A percentile compares a stretch with the other conserved stretches of the same genome.
Conservation (phyloP, 306 rosid species). For the Cucurbita maxima region DNA sequence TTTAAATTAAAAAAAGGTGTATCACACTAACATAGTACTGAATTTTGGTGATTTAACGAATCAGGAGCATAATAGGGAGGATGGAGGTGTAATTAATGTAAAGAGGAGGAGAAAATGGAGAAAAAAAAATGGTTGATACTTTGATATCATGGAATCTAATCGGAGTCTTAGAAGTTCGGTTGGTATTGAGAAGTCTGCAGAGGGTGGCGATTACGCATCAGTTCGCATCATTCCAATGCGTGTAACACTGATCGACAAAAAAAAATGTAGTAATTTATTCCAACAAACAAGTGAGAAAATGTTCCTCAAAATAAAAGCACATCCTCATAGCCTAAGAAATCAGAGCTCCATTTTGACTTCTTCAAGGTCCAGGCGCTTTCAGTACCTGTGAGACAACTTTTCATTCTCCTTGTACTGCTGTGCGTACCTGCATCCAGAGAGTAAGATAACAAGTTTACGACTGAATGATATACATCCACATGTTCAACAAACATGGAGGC, state of each 20-base stretch:
- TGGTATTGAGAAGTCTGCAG: not conserved
- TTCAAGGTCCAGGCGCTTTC: constrained; percentile 3
- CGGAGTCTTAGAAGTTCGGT: not conserved
- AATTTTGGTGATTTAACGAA: not conserved
- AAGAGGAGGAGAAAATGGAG: no score
- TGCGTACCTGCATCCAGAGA: constrained; percentile 23
- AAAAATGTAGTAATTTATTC: not conserved
- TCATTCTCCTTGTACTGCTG: constrained; percentile 28
- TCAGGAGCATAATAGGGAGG: not conserved
- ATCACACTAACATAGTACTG: no score
- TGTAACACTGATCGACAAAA: not conserved
- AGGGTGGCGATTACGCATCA: no score
- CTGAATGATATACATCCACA: not conserved
- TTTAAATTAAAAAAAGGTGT: no score
- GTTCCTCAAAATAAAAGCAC: constrained; percentile 3
- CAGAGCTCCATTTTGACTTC: not conserved
- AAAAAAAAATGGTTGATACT: not conserved
- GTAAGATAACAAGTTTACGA: not conserved
- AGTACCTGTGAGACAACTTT: constrained; percentile 34
- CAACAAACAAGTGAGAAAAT: not conserved
- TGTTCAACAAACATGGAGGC: not conserved
- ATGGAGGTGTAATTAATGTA: not conserved
- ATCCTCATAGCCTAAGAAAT: not conserved
- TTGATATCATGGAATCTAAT: not conserved
- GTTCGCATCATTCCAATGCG: not conserved